Conservation (phyloP, 2,329 filamentous ascomycete species). For the Didymella glomerata region DNA sequence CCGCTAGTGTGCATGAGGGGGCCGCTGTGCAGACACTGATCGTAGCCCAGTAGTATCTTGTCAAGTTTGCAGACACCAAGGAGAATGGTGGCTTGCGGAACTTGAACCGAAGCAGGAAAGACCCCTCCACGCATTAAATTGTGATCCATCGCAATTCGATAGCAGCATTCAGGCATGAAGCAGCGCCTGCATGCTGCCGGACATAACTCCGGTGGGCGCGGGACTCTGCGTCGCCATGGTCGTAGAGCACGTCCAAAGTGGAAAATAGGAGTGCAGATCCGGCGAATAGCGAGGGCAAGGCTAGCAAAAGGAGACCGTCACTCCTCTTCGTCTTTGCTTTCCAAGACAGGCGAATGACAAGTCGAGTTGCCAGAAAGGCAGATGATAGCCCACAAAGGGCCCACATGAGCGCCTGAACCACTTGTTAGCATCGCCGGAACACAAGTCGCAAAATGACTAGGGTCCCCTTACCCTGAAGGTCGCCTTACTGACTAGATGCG, state of each 20-base stretch:
- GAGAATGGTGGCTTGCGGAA: constrained; percentile 29
- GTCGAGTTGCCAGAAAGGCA: constrained; percentile 17
- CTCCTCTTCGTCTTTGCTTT: constrained; percentile 27
- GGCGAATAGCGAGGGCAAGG: constrained; percentile 23
- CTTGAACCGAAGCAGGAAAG: constrained; percentile 29
- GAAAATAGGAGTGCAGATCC: constrained; percentile 25
- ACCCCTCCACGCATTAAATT: constrained; percentile 28
- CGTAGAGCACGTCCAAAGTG: constrained; percentile 19
- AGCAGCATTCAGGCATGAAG: constrained; percentile 20
- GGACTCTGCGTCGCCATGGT: not conserved
- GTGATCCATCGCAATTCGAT: constrained; percentile 28
- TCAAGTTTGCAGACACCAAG: constrained; percentile 26
- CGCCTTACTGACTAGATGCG: not conserved
- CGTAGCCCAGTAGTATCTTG: constrained; percentile 24
- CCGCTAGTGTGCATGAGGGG: constrained; percentile 24
- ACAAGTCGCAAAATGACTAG: not conserved
- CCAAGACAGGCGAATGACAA: constrained; percentile 23
- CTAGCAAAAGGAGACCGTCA: constrained; percentile 26
- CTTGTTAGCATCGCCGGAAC: not conserved
- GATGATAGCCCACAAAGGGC: not conserved
- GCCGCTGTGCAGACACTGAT: constrained; percentile 17
- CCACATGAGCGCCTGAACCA: not conserved
- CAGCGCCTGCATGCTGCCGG: constrained; percentile 3
- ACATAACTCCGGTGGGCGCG: constrained; percentile 1
- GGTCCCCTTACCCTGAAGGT: not conserved